Evolutionary conservation across 345 rosid genomes (phyloP), one percentile per base, ranked within the genome.

Genomic region (Anastatica hierochuntica): DNA sequence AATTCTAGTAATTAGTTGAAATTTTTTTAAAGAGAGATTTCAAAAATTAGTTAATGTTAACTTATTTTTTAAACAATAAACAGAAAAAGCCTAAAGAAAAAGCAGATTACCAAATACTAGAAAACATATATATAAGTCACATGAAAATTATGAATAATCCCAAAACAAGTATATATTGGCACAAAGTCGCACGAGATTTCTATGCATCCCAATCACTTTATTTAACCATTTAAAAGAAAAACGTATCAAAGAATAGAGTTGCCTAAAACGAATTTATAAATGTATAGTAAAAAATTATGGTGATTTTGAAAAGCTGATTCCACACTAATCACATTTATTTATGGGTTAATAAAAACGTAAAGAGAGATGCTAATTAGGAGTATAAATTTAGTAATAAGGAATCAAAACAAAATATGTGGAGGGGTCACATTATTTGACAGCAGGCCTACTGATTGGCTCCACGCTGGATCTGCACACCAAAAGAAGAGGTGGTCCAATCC

Each of bases 371-470:
- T n/a, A n/a, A n/a, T n/a, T n/a, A n/a, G n/a, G n/a, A n/a, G n/a
- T n/a, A n/a, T n/a, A 41, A 31, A 42, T 21, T 40, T 19, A 26
- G 0, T 8, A 41, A 42, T 21, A 3, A 31, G 43, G 35, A 61
- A 61, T 42, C 10, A 8, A 43, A 50, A 61, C n/a, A 40, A 33
- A 63, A 52, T 1, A 14, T 46, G 61, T 46, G 55, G 31, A 11
- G 6, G 60, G 35, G 40, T 43, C 53, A 62, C 60, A 43, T 62
- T 53, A 46, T 53, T 62, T 53, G 62, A 47, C 68, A 54, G 51
- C 38, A 49, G 50, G 57, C 26, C 51, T 34, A 49, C 38, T 56
- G 31, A 56, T 42, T 64, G 63, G 69, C 9, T 64, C 62, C 69
- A 49, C 57, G 57, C 51, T 64, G 69, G 69, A 40, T 56, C 17